Conservation (phyloP, 192 early-diverging fungal species). For the Linnemannia exigua region DNA sequence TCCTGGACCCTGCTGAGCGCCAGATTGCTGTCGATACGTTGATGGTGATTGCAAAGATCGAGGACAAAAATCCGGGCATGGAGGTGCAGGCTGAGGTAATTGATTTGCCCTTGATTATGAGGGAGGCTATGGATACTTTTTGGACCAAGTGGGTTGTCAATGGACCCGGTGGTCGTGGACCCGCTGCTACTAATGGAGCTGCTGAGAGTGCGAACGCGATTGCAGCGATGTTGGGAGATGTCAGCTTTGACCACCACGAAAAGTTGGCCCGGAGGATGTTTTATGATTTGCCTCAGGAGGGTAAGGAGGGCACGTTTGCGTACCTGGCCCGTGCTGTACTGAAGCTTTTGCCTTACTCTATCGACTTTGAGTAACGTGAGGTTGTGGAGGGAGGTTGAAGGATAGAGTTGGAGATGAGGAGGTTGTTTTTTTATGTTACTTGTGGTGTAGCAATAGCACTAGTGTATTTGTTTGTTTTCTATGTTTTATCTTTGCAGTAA, state of each 20-base stretch:
- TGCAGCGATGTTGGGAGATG: constrained; percentile 30
- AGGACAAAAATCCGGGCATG: constrained; percentile 75
- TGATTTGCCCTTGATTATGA: constrained; percentile 73
- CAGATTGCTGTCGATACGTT: constrained; percentile 83
- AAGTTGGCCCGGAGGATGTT: constrained; percentile 77
- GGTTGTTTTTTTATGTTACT: neutral
- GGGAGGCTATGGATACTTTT: constrained; percentile 74
- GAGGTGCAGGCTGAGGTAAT: constrained; percentile 62
- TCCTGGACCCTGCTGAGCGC: constrained; percentile 85
- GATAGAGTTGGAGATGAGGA: too few species aligned
- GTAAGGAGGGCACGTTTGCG: constrained; percentile 74
- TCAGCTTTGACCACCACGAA: constrained; percentile 73
- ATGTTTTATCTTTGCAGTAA: neutral
- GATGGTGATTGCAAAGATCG: constrained; percentile 75
- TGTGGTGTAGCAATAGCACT: neutral
- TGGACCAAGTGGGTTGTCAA: constrained; percentile 80
- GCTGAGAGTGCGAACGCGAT: neutral
- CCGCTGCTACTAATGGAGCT: constrained; percentile 20
- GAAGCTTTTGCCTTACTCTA: constrained; percentile 58
- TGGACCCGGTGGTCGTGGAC: constrained; percentile 44
- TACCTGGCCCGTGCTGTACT: constrained; percentile 70
- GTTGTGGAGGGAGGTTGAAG: neutral
- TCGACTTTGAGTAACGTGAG: constrained; percentile 40
- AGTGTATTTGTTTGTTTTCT: neutral
- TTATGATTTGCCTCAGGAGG: constrained; percentile 82